These are phyloP conservation scores for Arachis stenosperma DNA, from an alignment of 306 rosid genomes.

Conservation along the genomic window DNA sequence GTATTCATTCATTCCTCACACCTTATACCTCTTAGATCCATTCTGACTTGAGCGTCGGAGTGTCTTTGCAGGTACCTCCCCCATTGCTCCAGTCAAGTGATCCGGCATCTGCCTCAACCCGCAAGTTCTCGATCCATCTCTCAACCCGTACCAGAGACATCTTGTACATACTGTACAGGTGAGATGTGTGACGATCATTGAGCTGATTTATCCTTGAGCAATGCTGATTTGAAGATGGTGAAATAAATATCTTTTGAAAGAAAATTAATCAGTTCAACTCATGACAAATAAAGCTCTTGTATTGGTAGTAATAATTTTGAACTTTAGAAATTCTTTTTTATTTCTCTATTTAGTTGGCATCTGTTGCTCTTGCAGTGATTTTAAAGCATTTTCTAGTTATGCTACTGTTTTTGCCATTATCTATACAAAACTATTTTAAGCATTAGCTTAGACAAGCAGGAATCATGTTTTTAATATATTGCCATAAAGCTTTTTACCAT, in stretches of 20 bases:
- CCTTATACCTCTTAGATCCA: too few relatives aligned
- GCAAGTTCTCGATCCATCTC: too few relatives aligned
- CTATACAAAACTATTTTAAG: slow-evolving; percentile 5
- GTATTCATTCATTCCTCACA: too few relatives aligned
- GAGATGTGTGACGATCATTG: slow-evolving; percentile 36
- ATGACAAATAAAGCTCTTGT: background rate
- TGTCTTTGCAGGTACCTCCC: too few relatives aligned
- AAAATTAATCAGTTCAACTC: slow-evolving; percentile 19
- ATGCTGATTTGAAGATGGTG: slow-evolving; percentile 28
- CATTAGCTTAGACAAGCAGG: slow-evolving; percentile 6
- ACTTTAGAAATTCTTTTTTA: background rate
- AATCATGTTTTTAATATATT: too few relatives aligned
- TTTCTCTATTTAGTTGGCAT: slow-evolving; percentile 24
- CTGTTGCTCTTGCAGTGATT: slow-evolving; percentile 34
- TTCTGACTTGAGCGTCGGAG: too few relatives aligned
- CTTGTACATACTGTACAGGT: too few relatives aligned
- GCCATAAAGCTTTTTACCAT: too few relatives aligned
- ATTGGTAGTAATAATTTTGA: slow-evolving; percentile 28
- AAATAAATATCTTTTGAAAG: slow-evolving; percentile 31
- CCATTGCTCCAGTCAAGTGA: too few relatives aligned
- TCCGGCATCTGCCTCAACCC: too few relatives aligned
- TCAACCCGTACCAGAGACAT: too few relatives aligned
- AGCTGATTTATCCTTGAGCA: slow-evolving; percentile 20
- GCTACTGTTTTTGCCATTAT: slow-evolving; percentile 21
- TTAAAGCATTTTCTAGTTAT: slow-evolving; percentile 33